Percentiles rank a stretch among this genome's conserved stretches.
phyloP scores from a whole-genome alignment of 306 rosid species.

The Citrullus colocynthis region DNA sequence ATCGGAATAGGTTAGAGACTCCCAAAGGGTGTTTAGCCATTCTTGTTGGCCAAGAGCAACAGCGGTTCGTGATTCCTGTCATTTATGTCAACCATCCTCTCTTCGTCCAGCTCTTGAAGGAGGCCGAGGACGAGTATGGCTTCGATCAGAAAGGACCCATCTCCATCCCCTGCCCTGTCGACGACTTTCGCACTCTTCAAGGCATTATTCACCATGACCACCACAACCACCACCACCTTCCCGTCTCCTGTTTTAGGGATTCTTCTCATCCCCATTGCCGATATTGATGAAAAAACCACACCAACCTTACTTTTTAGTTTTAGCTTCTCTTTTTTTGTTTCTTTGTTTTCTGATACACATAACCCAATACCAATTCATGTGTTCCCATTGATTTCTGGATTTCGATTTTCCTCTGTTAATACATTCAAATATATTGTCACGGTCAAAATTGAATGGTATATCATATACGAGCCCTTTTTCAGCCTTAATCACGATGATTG shows the following conservation, averaged over 20 bases:
- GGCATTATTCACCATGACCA: slow-evolving; percentile 25
- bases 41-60: slow-evolving; percentile 56
- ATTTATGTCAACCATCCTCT: slow-evolving; percentile 78
- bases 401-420: not conserved
- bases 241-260: slow-evolving; percentile 58
- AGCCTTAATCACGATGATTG: not conserved
- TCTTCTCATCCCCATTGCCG: slow-evolving; percentile 7
- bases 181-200: slow-evolving; percentile 62
- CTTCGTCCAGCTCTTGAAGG: slow-evolving; percentile 56
- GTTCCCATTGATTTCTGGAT: not conserved
- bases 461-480: not conserved
- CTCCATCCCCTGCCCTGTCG: slow-evolving; percentile 75
- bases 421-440: not conserved
- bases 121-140: slow-evolving; percentile 80
- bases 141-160: slow-evolving; percentile 83
- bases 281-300: not conserved
- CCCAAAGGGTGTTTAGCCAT: slow-evolving; percentile 80
- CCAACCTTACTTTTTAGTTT: not conserved
- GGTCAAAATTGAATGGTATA: not conserved
- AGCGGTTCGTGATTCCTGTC: slow-evolving; percentile 76
- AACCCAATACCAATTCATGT: not conserved
- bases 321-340: not conserved
- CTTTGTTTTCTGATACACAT: not conserved
- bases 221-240: slow-evolving; percentile 7
- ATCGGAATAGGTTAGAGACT: slow-evolving; percentile 27